A percentile compares a stretch with the other conserved stretches of the same genome.
These are phyloP conservation scores for Biscogniauxia marginata DNA, from an alignment of 2,329 filamentous ascomycete species.

Conservation along the genomic window DNA sequence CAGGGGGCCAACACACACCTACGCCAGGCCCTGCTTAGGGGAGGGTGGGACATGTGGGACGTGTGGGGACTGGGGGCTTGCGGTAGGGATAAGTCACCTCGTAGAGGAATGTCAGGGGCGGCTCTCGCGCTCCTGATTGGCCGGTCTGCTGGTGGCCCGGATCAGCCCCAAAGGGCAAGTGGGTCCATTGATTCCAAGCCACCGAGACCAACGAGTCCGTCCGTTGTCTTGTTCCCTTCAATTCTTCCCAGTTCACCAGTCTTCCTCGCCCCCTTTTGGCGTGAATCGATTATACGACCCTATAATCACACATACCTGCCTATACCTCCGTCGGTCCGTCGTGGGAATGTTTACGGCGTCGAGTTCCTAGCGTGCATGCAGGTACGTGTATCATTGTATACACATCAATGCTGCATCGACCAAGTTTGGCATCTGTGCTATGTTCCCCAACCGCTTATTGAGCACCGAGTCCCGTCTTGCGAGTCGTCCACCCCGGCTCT, in stretches of 20 bases:
- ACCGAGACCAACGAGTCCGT: neutral
- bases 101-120: neutral
- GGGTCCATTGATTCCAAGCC: neutral
- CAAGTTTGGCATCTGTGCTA: no score
- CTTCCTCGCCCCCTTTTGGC: no score
- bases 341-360: neutral
- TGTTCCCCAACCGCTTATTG: no score
- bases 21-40: neutral
- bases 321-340: neutral
- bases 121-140: neutral
- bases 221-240: neutral
- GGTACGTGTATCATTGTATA: no score
- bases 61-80: no score
- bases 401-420: no score
- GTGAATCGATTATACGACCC: no score
- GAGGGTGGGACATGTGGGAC: neutral
- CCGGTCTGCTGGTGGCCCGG: neutral
- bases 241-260: neutral
- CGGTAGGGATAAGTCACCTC: no score
- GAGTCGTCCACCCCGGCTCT: no score
- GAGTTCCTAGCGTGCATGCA: neutral
- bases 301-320: no score
- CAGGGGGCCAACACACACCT: neutral
- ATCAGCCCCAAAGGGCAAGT: neutral
- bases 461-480: no score